Evolutionary conservation across 306 rosid genomes (phyloP), one percentile per base, ranked within the genome.

Genomic region (Dalbergia cochinchinensis): DNA sequence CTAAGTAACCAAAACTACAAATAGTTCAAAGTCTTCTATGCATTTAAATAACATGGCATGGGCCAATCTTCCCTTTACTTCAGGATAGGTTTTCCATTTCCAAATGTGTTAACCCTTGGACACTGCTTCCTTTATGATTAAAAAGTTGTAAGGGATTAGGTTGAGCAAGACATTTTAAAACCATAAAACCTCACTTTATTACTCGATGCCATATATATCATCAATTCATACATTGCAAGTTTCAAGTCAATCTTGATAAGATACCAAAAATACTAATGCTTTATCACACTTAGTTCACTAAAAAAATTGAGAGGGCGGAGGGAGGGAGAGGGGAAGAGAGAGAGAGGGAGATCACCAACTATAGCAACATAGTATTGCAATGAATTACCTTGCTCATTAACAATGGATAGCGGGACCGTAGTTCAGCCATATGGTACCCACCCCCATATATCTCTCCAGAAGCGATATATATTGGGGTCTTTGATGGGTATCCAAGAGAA

Each of bases 381-480:
- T 45, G 80, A 55, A 77, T 48, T 84, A 95, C 99, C 98, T 95
- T 95, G 79, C 82, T 90, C 98, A 88, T 93, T 59, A 92, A 74
- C 80, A 93, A 81, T 63, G 99, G 99, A 80, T 83, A 93, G 58
- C 90, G 97, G 64, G 88, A 85, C 53, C 48, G 92, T 48, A 93
- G 88, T 78, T 89, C 89, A 19, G 88, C 87, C 98, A 95, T 93
- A 79, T 82, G 91, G 73, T 90, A 84, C 71, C 87, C 92, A 1
- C 98, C 99, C 82, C 99, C 98, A 80, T 95, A 93, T 80, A 93
- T 93, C 78, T 92, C 93, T 13, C 99, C 99, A 61, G 99, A 89
- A 63, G 99, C 99, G 77, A 95, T 86, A 78, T 95, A 95, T 85
- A 95, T 88, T 4, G 97, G 93, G 69, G 94, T 93, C 58, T 80